Base-by-base conservation (phyloP, 805 yeast species). In the Jamesozyma rosinii region DNA sequence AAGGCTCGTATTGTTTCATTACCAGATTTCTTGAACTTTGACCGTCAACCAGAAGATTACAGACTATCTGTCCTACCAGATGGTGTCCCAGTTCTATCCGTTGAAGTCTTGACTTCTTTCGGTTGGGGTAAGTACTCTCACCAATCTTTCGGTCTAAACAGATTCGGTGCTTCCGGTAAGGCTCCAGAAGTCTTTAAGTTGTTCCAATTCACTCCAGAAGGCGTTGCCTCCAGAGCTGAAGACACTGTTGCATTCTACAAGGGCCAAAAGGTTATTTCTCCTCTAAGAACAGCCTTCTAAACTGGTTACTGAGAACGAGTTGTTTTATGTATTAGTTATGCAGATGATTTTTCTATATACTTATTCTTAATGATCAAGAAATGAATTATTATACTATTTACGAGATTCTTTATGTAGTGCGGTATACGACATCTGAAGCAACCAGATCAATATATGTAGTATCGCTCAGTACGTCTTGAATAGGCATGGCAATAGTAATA, bases 121-220 rank as follows among this genome's bases (percentile, higher is more conserved):
- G 96, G 96, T 46, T 92, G 98, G 98, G 73, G 81, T 58, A 84
- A 81, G 69, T 92, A 88, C 75, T 78, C 97, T 47, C 98, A 92
- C 72, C 94, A 84, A 74, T 95, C 88, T 68, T 86, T 90, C 60
- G 96, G 97, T 70, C 75, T 92, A 63, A 79, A 87, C 78, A 79
- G 86, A 72, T 92, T 92, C 65, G 98, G 98, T 77, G 92, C 89
- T 49, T 88, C 97, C 48, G 98, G 95, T 66, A 83, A 85, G 66
- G 92, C 82, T 63, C 68, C 70, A 46, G 86, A 83, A 50, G 76
- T 90, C 49, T 92, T 80, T 81, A 77, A 85, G 69, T 71, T 61
- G 72, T 85, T 90, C 57, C 95, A 77, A 54, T 92, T 92, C 75
- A 88, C 95, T 44, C 82, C 90, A 50, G 96, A 86, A 66, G 96